Base-by-base conservation (phyloP, 2,329 filamentous ascomycete genomes). In the Rhytidhysteron rufulum region DNA sequence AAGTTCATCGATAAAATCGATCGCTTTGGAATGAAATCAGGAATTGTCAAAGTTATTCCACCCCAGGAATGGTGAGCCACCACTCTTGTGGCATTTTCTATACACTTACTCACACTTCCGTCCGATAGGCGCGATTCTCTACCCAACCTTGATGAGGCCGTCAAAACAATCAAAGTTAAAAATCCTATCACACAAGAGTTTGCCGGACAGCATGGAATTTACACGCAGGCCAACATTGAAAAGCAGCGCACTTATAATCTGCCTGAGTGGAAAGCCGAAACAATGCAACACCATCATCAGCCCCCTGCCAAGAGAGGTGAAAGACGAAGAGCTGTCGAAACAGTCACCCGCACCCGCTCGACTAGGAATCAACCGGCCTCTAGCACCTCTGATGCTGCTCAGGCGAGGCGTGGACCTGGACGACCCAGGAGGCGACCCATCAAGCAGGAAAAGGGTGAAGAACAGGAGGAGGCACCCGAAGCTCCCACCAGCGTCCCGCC, bases 141-240 rank as follows among this genome's bases (percentile, higher is more conserved):
- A 27, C 86, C 87, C 13, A 73, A 79, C 27, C 79, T 96, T 47
- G 83, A 93, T 58, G 86, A 96, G 55, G 77, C 88, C 37, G 79
- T 98, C 49, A 97, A 96, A 69, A 83, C 85, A 47, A 87, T 98
- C 64, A 85, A 83, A 60, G 90, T 98, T 58, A 91, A 91, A 67
- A 94, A 98, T 51, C 93, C 93, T 3, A 97, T 98, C 63, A 95
- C 89, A 60, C 93, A 98, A 66, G 93, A 98, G 57, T 98, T 98
- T 56, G 91, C 94, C 75, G 93, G 93, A 31, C 88, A 87, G 37
- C 88, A 91, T 60, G 94, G 93, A 41, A 94, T 88, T 41, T 98
- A 96, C 63, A 91, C 91, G 25, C 93, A 98, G 65, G 88, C 93
- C 58, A 98, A 98, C 61, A 90, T 98, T 44, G 83, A 97, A 57